Conservation (phyloP, 2,329 filamentous ascomycete species). For the Diaporthe citri region DNA sequence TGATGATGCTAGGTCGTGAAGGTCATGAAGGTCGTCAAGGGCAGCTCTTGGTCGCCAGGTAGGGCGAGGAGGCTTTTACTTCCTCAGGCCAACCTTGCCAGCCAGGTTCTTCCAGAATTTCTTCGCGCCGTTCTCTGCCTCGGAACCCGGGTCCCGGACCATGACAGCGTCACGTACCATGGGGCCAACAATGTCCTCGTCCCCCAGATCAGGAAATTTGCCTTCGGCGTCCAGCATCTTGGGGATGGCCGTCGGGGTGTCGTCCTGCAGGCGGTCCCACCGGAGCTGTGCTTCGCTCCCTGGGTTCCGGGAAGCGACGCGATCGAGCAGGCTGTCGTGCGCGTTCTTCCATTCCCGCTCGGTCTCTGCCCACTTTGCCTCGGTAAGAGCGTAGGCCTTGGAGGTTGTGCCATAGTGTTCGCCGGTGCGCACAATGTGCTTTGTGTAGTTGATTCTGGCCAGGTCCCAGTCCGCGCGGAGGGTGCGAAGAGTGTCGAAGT, state of each 20-base stretch:
- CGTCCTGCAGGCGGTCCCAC: conserved; percentile 59
- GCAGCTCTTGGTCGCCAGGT: neutral
- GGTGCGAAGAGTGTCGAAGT: conserved; percentile 68
- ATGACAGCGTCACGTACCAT: conserved; percentile 78
- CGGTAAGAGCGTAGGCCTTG: conserved; percentile 86
- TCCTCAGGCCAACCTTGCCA: conserved; percentile 57
- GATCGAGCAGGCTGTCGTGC: conserved; percentile 73
- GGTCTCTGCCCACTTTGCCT: conserved; percentile 88
- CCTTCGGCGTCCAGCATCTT: conserved; percentile 78
- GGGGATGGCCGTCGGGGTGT: conserved; percentile 74
- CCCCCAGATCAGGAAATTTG: conserved; percentile 90
- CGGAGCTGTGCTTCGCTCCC: conserved; percentile 47
- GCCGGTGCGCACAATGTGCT: conserved; percentile 87
- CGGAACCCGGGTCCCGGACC: conserved; percentile 56
- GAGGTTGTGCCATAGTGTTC: conserved; percentile 94
- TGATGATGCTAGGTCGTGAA: conserved; percentile 37
- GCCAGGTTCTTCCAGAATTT: conserved; percentile 63
- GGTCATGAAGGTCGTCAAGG: conserved; percentile 36
- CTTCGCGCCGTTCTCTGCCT: conserved; percentile 57
- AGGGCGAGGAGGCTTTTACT: conserved; percentile 41
- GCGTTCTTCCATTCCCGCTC: conserved; percentile 80
- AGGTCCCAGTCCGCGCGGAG: conserved; percentile 85
- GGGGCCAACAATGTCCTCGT: conserved; percentile 93
- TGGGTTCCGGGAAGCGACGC: conserved; percentile 57
- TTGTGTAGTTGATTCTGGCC: conserved; percentile 87